Base-by-base conservation (phyloP, 805 yeast species). In the Ogataea paraovalis region DNA sequence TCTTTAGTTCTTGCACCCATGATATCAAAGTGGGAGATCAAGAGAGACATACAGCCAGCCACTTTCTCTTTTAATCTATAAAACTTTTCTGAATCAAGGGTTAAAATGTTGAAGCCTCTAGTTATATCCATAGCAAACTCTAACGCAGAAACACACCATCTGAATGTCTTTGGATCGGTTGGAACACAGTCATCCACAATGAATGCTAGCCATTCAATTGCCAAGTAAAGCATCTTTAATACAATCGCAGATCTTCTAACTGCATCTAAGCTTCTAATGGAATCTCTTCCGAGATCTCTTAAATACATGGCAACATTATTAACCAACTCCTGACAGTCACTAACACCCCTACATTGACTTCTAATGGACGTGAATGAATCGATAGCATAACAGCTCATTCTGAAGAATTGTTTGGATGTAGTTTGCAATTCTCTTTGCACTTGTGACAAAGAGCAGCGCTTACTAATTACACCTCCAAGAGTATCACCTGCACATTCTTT, bases 71-170 rank as follows among this genome's bases (percentile, higher is more conserved):
- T 83, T 53, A 94, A 70, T 34, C 74, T 67, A 48, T 76, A 69
- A 61, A 91, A 94, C 58, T 88, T 90, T 22, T 80, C 87, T 52
- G 87, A 87, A 48, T 79, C 82, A 47, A 94, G 71, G 0, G 91
- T 85, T 44, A 92, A 69, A 37, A 94, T 90, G 60, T 92, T 91
- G 61, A 86, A 86, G 1, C 97, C 97, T 44, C 85, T 76, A 0
- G 97, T 90, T 79, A 92, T 83, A 55, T 85, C 89, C 96, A 90
- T 89, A 0, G 96, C 95, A 73, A 89, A 92, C 61, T 94, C 99
- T 56, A 94, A 74, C 0, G 99, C 98, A 13, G 87, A 75, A 21
- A 94, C 98, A 66, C 97, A 89, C 97, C 97, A 94, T 57, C 96
- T 74, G 61, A 94, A 94, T 0, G 98, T 92, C 57, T 83, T 86